Conservation (phyloP, 108 stramenopile genomes). For the Pseudonitzschia pungens region DNA sequence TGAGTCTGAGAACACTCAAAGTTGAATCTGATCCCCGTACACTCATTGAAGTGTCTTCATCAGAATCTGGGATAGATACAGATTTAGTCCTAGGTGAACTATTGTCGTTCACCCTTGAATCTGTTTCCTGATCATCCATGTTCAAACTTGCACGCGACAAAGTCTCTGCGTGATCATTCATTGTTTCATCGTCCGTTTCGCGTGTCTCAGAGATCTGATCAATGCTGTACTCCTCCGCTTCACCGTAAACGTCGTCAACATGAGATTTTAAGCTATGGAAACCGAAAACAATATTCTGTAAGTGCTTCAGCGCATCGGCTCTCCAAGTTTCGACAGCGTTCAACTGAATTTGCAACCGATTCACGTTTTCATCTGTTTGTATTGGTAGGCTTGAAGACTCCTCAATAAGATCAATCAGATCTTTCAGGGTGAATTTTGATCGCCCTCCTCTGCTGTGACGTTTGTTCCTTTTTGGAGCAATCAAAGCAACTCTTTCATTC, state of each 20-base stretch:
- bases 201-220: constrained; percentile 9
- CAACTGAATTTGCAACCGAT: constrained; percentile 47
- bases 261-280: constrained; percentile 45
- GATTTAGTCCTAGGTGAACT: not conserved
- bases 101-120: not conserved
- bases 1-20: constrained; percentile 34
- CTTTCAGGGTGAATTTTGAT: constrained; percentile 40
- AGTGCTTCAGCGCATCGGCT: constrained; percentile 34
- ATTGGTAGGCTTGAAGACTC: constrained; percentile 55
- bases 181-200: constrained; percentile 10
- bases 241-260: constrained; percentile 33
- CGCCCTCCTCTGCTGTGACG: constrained; percentile 21
- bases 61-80: constrained; percentile 2
- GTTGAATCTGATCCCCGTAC: constrained; percentile 1
- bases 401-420: constrained; percentile 52
- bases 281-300: constrained; percentile 51
- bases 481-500: constrained; percentile 42
- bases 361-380: constrained; percentile 47
- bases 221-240: constrained; percentile 28
- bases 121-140: not conserved
- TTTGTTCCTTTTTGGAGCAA: constrained; percentile 46
- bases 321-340: constrained; percentile 49
- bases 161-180: not conserved
- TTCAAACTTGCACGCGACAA: not conserved
- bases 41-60: constrained; percentile 18